phyloP scores from a whole-genome alignment of 2,329 filamentous ascomycete genomes.

The Chrysosporium keratinophilum region DNA sequence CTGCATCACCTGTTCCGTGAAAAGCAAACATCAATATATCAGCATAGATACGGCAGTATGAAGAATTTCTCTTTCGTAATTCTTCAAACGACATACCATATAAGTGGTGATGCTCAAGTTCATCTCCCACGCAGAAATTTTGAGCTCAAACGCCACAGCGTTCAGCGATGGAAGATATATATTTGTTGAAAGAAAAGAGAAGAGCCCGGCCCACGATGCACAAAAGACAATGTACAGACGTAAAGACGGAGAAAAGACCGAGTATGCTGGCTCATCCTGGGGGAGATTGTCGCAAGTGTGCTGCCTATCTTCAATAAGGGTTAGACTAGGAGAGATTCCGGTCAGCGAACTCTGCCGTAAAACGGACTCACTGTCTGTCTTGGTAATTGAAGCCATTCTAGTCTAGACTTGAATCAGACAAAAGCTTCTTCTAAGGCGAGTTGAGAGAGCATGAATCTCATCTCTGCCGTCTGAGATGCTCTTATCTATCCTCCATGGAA shows the following conservation, averaged over 20 bases:
- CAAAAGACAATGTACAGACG: background rate
- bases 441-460: no score
- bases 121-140: slow-evolving; percentile 35
- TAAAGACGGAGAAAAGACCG: background rate
- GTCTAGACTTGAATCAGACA: no score
- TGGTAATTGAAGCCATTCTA: background rate
- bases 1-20: slow-evolving; percentile 42
- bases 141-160: slow-evolving; percentile 29
- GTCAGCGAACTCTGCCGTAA: background rate
- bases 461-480: no score
- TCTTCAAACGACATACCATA: slow-evolving; percentile 26
- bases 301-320: background rate
- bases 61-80: slow-evolving; percentile 6
- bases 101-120: slow-evolving; percentile 45
- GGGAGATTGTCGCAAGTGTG: background rate
- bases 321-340: background rate
- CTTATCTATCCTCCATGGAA: no score
- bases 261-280: background rate
- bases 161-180: slow-evolving; percentile 11
- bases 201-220: background rate
- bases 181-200: background rate
- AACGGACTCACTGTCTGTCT: background rate
- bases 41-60: no score
- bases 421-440: no score
- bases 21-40: slow-evolving; percentile 20